Percentiles rank a stretch among this genome's conserved stretches.
These are phyloP conservation scores for Fusarium sp. DNA, from an alignment of 2,329 filamentous ascomycete genomes.

Conservation along the genomic window DNA sequence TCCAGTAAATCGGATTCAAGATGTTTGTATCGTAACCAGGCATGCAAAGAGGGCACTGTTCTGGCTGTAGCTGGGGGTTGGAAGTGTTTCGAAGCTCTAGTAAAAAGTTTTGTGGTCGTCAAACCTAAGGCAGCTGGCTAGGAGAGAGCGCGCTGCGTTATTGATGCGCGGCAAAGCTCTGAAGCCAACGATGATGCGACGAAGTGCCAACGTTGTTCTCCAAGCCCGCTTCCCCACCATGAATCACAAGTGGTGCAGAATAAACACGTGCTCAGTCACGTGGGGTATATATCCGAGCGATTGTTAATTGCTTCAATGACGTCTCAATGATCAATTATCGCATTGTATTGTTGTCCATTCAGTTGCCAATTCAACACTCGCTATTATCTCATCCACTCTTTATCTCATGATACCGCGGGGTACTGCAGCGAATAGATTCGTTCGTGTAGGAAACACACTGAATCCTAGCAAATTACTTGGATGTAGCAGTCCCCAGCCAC, in stretches of 20 bases:
- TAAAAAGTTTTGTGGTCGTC: constrained; percentile 3
- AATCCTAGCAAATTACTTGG: background rate
- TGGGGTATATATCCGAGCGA: background rate
- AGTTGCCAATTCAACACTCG: background rate
- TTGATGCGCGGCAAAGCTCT: constrained; percentile 44
- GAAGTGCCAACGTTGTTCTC: constrained; percentile 44
- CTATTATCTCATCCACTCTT: background rate
- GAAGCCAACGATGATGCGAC: constrained; percentile 46
- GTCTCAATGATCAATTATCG: background rate
- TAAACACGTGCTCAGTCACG: constrained; percentile 31
- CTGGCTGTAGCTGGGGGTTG: constrained; percentile 16
- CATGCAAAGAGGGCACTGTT: constrained; percentile 37
- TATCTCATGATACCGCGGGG: background rate
- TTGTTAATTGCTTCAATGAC: constrained; percentile 1
- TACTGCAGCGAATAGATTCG: background rate
- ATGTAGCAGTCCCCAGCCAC: background rate
- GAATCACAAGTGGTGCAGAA: constrained; percentile 8
- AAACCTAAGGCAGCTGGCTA: constrained; percentile 27
- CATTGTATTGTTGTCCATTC: background rate
- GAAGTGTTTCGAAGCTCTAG: constrained; percentile 22
- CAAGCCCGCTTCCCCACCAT: constrained; percentile 41
- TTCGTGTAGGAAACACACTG: background rate
- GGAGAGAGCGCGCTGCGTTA: constrained; percentile 30
- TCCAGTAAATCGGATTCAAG: constrained; percentile 41
- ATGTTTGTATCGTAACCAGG: constrained; percentile 41